Base-by-base conservation (phyloP, 345 rosid species). In the Diplotaxis tenuifolia region DNA sequence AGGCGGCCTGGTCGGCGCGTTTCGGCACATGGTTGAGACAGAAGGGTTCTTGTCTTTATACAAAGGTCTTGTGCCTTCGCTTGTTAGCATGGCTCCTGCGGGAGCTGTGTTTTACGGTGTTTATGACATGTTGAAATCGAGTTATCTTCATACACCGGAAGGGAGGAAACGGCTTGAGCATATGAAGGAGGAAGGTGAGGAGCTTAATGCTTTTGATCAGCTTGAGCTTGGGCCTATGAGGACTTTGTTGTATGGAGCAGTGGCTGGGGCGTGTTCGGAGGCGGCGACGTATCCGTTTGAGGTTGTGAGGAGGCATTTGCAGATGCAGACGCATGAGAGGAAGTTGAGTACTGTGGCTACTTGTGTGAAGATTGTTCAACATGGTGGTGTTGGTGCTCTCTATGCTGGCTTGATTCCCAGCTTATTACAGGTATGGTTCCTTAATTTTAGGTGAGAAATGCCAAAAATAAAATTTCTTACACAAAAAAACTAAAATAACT, bases 211-310 rank as follows among this genome's bases (percentile, higher is more conserved):
- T 71, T 87, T 89, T 6, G 86, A 87, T 42, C 90, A 81, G 77
- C 86, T 89, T n/a, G 92, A 89, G 82, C 82, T 89, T 79, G 90
- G 96, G 70, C 88, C 96, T 21, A 16, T 83, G 36, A 82, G 88
- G 81, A 89, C 96, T 49, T 72, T 87, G 75, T 47, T 89, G 14
- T 83, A 89, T 58, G 96, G 90, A 62, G 96, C 95, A 58, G 31
- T 87, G 68, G 83, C 95, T 4, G 92, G 95, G 59, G 95, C 95
- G 62, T 89, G 95, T 76, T 86, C 95, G 4, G 92, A 89, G 78
- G 90, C 88, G 71, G 86, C 88, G 7, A 85, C 92, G 18, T 89
- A 87, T 50, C 90, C 95, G 1, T 89, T 89, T 86, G 95, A 89
- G 79, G 89, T 85, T 65, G 87, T 87, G 70, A 84, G 95, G 73